A percentile compares a stretch with the other conserved stretches of the same genome.
Conservation (phyloP, 495 filamentous ascomycete species). For the Tricharina praecox region DNA sequence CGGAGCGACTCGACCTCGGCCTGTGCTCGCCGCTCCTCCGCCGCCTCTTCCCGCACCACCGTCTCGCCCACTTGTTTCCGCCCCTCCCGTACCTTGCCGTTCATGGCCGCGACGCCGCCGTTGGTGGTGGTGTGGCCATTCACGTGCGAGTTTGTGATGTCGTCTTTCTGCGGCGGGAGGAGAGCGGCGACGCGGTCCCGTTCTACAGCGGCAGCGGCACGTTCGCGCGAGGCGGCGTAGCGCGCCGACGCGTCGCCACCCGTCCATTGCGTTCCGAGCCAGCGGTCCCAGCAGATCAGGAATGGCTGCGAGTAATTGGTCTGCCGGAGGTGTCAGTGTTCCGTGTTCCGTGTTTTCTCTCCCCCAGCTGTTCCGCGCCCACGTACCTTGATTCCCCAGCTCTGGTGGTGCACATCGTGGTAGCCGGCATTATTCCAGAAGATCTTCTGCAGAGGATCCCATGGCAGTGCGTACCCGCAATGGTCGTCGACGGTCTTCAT, state of each 20-base stretch:
- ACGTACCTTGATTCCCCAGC: constrained; percentile 88
- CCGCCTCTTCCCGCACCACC: no score
- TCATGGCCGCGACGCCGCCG: no score
- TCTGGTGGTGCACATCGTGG: constrained; percentile 97
- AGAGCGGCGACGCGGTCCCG: constrained; percentile 2
- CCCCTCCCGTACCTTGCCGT: no score
- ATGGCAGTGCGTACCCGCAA: constrained; percentile 87
- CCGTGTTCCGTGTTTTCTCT: neutral
- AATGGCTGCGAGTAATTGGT: constrained; percentile 61
- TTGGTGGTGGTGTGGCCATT: neutral
- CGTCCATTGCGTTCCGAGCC: constrained; percentile 55
- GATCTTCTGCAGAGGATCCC: constrained; percentile 79
- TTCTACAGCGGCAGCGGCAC: constrained; percentile 11
- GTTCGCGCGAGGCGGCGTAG: constrained; percentile 21
- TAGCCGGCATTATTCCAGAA: constrained; percentile 88
- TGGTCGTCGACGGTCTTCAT: constrained; percentile 97
- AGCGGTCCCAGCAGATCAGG: constrained; percentile 69
- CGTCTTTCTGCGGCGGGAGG: constrained; percentile 4
- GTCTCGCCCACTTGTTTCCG: no score
- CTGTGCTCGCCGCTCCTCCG: no score
- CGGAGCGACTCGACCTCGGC: no score
- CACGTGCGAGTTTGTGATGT: constrained; percentile 4
- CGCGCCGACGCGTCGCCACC: constrained; percentile 33
- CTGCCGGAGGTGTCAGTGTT: constrained; percentile 13
- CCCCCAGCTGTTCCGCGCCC: neutral